Base-by-base conservation (phyloP, 2,329 filamentous ascomycete genomes). In the Claviceps sp. region DNA sequence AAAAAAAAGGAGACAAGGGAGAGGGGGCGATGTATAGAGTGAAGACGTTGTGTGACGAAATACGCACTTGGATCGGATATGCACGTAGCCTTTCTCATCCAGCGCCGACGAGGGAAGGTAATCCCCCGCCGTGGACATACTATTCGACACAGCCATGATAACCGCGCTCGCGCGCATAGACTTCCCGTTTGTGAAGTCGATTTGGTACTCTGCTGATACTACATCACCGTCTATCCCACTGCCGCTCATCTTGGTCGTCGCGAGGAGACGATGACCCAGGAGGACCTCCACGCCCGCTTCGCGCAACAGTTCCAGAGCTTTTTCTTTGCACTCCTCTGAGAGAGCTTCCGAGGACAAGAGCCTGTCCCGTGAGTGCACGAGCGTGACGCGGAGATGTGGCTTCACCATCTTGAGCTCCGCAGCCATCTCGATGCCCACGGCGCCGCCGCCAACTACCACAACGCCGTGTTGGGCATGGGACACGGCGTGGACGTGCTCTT, bases 341-440 rank as follows among this genome's bases (percentile, higher is more conserved):
- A 93, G 73, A 3, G 78, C 79, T 67, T 93, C 87, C 0, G 84
- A 79, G 0, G 85, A 88, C 7, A 91, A 73, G 1, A 91, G 76
- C 59, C 78, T 78, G 26, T 76, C 71, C 20, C 85, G 74, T 4
- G 86, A 89, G 63, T 91, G 87, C 4, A 88, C 78, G 1, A 93
- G 75, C 1, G 80, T 86, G n/a, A 91, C 82, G 42, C 76, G 76
- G 51, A 80, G 70, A 11, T 76, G 60, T 0, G 87, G 85, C 55
- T 83, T 75, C 24, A 81, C 70, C 46, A 78, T 65, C 66, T 89
- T 90, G 51, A 90, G 71, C 68, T 93, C 86, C 1, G 84, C 81
- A 0, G 87, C 85, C 75, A 91, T 88, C 64, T 91, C 86, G 51
- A 90, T 82, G 8, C 87, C 87, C 1, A 90, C 86, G 6, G 86